Base-by-base conservation (phyloP, 2,329 filamentous ascomycete species). In the Alternaria solani region DNA sequence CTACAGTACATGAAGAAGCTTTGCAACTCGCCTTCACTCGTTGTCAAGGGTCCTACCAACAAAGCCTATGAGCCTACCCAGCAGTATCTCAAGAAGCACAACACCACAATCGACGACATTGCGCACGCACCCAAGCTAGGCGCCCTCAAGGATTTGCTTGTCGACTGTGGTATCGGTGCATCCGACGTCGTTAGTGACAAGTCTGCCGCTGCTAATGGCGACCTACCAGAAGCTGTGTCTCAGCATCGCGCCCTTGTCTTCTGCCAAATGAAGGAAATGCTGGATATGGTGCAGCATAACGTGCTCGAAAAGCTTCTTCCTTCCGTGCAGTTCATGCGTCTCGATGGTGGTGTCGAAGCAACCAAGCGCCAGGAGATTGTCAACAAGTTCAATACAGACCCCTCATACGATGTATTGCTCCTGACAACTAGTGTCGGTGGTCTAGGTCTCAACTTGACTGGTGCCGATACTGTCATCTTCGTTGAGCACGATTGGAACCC, bases 401-500 rank as follows among this genome's bases (percentile, higher is more conserved):
- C 95, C 1, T 96, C 92, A 26, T 98, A 98, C 76, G 95, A 99
- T 74, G 93, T 95, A 42, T 83, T 99, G 47, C 87, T 99, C 7
- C 84, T 99, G 64, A 99, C 96, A 0, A 99, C 95, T 0, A 96
- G 91, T 71, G 95, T 99, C 46, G 95, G 95, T 77, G 95, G 95
- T 64, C 84, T 99, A 2, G 95, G 95, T 28, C 86, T 99, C 57
- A 99, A 99, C 78, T 82, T 99, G 66, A 99, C 95, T 0, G 95
- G 95, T 68, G 95, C 95, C 4, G 95, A 99, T 79, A 99, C 95
- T 0, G 95, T 99, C 78, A 99, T 99, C 70, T 99, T 99, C 73
- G 96, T 99, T 30, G 95, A 99, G 80, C 96, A 99, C 79, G 95
- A 99, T 79, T 99, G 95, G 95, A 99, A 99, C 77, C 95, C 95